Evolutionary conservation across 305 asterid genomes (phyloP).

Genomic region (Solanum hybrid): DNA sequence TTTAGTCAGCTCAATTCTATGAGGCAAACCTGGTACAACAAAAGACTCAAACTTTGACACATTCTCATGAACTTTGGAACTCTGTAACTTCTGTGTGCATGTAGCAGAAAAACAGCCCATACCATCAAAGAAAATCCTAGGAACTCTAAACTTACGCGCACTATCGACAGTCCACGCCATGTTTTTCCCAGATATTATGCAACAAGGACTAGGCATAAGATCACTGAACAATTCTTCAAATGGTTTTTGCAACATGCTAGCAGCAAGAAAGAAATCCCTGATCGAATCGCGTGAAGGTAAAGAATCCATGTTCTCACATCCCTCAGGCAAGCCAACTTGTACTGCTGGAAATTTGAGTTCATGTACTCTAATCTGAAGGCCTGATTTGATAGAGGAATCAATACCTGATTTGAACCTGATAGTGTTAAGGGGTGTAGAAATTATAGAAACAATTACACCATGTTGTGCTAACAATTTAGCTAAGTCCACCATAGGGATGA

Average conservation of each 20-base stretch:
- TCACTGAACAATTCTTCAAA: conserved; percentile 19
- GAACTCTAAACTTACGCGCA: conserved; percentile 22
- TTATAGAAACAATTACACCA: conserved; percentile 17
- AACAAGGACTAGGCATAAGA: conserved; percentile 27
- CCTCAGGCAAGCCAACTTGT: conserved; percentile 30
- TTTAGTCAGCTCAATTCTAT: conserved; percentile 23
- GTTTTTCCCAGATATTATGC: conserved; percentile 36
- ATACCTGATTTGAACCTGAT: conserved; percentile 13
- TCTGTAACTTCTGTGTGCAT: conserved; percentile 17
- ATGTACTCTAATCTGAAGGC: conserved; percentile 15
- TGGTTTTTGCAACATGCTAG: conserved; percentile 22
- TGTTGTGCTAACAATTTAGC: conserved; percentile 24
- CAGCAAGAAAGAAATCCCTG: conserved; percentile 26
- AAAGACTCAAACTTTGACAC: conserved; percentile 30
- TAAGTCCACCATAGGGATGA: conserved; percentile 33
- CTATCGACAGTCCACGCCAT: conserved; percentile 31
- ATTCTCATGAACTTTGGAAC: conserved; percentile 12
- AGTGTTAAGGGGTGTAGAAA: conserved; percentile 28
- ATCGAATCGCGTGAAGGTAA: conserved; percentile 14
- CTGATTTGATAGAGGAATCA: conserved; percentile 18
- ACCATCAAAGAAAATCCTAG: conserved; percentile 41
- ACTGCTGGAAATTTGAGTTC: conserved; percentile 22
- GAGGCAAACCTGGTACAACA: conserved; percentile 35
- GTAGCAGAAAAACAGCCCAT: conserved; percentile 32
- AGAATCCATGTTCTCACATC: conserved; percentile 38